Base-by-base conservation (phyloP, 768 basidiomycete species). In the Suillus tomentosus region DNA sequence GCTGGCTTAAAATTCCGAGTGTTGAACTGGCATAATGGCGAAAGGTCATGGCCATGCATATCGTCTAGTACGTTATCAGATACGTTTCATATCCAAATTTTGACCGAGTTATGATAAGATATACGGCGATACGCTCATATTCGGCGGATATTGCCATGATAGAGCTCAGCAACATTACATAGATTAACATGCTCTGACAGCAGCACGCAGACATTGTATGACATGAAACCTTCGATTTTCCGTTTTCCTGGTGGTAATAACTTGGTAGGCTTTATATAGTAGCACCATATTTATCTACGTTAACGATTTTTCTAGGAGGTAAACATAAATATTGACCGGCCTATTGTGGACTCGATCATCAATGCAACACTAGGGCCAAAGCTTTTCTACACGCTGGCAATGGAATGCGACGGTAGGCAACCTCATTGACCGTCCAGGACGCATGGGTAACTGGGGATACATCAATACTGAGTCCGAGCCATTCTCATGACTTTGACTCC, bases 181-280 rank as follows among this genome's bases (percentile, higher is more conserved):
- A n/a, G n/a, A n/a, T n/a, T 43, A 31, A 13, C 19, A 11, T 57
- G 50, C 51, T 27, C 11, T 45, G 43, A 31, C 4, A 17, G 15
- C 48, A 56, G 31, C 11, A 15, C 10, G 5, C 62, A 89, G 84
- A 76, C 85, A 5, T 76, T 90, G 48, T 76, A 78, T 19, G 82
- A 83, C 9, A 82, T 85, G 77, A 80, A 79, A 8, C 87, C 88
- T 19, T 77, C 83, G 3, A 85, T 88, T 73, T 88, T 86, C 78
- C 80, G 89, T 43, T 83, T 89, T 68, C 89, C 88, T 10, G 89
- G 89, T 22, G 89, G 89, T 10, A 88, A 87, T 65, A 88, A 88
- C 67, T 72, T 88, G 56, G 87, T 84, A 66, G 11, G 79, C 37
- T 17, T 39, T 17, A 19, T 57, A 40, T 57, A 54, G n/a, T n/a